Evolutionary conservation across 129 eudicot genomes (phyloP), one percentile per base, ranked within the genome.

Genomic region (Tagetes patula): DNA sequence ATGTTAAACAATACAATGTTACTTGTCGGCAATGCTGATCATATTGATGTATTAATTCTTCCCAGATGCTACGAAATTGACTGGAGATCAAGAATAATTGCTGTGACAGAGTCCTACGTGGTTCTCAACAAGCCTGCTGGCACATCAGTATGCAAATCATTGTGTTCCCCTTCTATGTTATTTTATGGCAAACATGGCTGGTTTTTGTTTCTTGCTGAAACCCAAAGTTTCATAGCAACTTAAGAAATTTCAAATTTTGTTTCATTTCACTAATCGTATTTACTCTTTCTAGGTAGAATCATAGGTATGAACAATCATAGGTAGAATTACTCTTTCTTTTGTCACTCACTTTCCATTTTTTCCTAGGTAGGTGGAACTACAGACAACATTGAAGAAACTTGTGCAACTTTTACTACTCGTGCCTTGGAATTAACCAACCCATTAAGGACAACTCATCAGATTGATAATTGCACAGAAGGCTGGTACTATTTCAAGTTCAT

Each of bases 381-480:
- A 52, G 93, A 90, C 81, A 95, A 95, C 71, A 88, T 95, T 74
- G 97, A 90, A 86, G 99, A 95, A 88, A 82, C 86, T 72, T 95
- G 99, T 82, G 96, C 79, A 55, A 90, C 86, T 61, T 95, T 90
- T 79, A 84, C 96, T 43, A 82, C 97, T 40, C 96, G 91, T 73
- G 99, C 97, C 67, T 84, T 95, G 85, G 91, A 83, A 72, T 82
- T 95, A 61, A 67, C 87, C 20, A 60, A 67, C 42, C 91, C 96
- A 27, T 74, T 90, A 72, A 71, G 27, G 82, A 95, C 99, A 6
- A 95, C 99, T 81, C 99, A 95, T 89, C 99, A 95, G 84, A 95
- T 95, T 78, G 99, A 95, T 85, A 95, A 95, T 64, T 95, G 99
- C 84, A 84, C 97, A 2, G 99, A 95, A 71, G 99, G 97, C 83